Base-by-base conservation (phyloP, 2,329 filamentous ascomycete species). In the Alternaria atra region DNA sequence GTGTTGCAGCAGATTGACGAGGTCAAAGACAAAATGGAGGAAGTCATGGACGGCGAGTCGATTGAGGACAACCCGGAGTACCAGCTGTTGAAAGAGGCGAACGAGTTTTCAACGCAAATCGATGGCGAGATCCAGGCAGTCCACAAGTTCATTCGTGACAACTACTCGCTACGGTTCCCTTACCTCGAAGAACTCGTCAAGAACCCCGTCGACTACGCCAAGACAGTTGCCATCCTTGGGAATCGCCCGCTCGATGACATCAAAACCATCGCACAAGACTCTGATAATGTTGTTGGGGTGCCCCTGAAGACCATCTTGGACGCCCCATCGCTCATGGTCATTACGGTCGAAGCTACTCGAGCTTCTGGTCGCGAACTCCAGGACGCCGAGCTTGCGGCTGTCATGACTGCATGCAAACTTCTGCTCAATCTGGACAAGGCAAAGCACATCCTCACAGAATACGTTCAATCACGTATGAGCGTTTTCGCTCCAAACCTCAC, bases 381-480 rank as follows among this genome's bases (percentile, higher is more conserved):
- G 4, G 84, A 89, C n/a, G 83, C 87, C 6, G 93, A 97, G 77
- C 84, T 98, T 5, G 84, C 89, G 50, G 85, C 87, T 27, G 90
- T 97, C 20, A 82, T 90, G 29, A 85, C 87, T 53, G 94, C 93
- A 7, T 97, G 94, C 79, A 88, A 93, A 66, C 95, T 96, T 88
- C 90, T 92, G 10, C 84, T 98, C n/a, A 86, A 89, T 37, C 88
- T 99, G 9, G 92, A 98, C 77, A 89, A 86, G 67, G 93, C 94
- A 29, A 97, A 97, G 80, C 90, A 87, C 63, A 91, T 89, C 1
- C 85, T 99, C 55, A 97, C 92, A 2, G 91, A 95, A 76, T 99
- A 97, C 73, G 95, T 99, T 13, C 92, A 97, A 80, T 97, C 94
- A 35, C 91, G 95, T 63, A 98, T 99, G 92, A 95, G 91, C 68